Base-by-base conservation (phyloP, 2,329 filamentous ascomycete genomes). In the Fusarium algeriense region DNA sequence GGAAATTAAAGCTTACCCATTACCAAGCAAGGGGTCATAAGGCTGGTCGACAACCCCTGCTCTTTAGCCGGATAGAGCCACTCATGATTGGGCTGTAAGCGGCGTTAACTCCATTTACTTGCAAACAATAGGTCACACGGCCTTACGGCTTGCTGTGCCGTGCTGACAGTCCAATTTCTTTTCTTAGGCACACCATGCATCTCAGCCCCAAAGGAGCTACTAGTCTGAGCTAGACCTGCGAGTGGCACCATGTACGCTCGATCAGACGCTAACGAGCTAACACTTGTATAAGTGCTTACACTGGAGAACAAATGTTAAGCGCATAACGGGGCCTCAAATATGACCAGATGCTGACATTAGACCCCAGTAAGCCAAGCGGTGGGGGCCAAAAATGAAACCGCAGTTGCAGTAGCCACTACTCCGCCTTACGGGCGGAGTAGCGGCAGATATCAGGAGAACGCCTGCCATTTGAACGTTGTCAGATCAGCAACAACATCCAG, bases 1-100 rank as follows among this genome's bases (percentile, higher is more conserved):
- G 49, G 63, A 68, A 67, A 68, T 67, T 67, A 37, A 30, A 48
- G 34, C 38, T 43, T 20, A 32, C 17, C 30, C 19, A 32, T 64
- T 53, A 66, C 40, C 46, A 65, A 66, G 60, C 61, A 67, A 38
- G 54, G 64, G 64, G 32, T 67, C 64, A 68, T 61, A 67, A 44
- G 64, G 64, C 64, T 67, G 64, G 64, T 20, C n/a, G 14, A 26
- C 53, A 15, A 38, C 28, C 45, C 63, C 30, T 37, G 43, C 12
- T n/a, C 26, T 23, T 12, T n/a, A 38, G 44, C 37, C 28, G 26
- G 20, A 17, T n/a, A 15, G 7, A 19, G 5, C 28, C 11, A 30
- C 19, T 6, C 12, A 28, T 43, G 30, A 66, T 66, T 66, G 63
- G 63, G 17, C 34, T 26, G 13, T 56, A 30, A 34, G 19, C 28